phyloP scores from a whole-genome alignment of 1,284 basidiomycete species.

The Malassezia psittaci region DNA sequence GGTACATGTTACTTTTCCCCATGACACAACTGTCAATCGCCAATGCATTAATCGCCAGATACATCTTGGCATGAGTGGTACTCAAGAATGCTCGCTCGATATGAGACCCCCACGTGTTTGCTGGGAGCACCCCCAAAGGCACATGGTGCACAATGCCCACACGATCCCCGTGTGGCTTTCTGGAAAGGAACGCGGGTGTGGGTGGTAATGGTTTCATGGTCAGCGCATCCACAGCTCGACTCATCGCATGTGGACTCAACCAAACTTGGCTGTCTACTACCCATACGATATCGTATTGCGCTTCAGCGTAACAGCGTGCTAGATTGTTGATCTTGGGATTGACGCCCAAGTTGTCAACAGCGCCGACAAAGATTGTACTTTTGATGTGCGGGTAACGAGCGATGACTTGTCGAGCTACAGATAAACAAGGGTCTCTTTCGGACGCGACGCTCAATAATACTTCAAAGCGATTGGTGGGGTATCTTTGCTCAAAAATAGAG shows the following conservation, averaged over 20 bases:
- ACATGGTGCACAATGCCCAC: constrained; percentile 92
- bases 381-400: constrained; percentile 31
- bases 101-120: constrained; percentile 57
- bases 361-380: constrained; percentile 42
- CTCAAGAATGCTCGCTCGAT: constrained; percentile 91
- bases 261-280: constrained; percentile 88
- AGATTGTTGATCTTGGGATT: constrained; percentile 99
- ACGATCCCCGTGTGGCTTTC: constrained; percentile 22
- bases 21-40: constrained; percentile 90
- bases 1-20: constrained; percentile 91
- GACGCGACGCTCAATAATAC: constrained; percentile 36
- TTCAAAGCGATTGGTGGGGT: constrained; percentile 34
- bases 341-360: constrained; percentile 58
- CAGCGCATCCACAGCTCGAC: constrained; percentile 71
- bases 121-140: constrained; percentile 68
- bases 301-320: constrained; percentile 65
- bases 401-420: constrained; percentile 30
- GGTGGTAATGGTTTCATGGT: constrained; percentile 24
- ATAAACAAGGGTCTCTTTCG: constrained; percentile 36
- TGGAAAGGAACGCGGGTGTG: constrained; percentile 25
- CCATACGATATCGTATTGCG: constrained; percentile 84
- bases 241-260: constrained; percentile 67
- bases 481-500: constrained; percentile 40
- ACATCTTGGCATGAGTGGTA: constrained; percentile 98
- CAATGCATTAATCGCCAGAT: constrained; percentile 77